These are phyloP conservation scores for Pseudozyma flocculosa DNA, from an alignment of 1,284 basidiomycete genomes.

Conservation along the genomic window DNA sequence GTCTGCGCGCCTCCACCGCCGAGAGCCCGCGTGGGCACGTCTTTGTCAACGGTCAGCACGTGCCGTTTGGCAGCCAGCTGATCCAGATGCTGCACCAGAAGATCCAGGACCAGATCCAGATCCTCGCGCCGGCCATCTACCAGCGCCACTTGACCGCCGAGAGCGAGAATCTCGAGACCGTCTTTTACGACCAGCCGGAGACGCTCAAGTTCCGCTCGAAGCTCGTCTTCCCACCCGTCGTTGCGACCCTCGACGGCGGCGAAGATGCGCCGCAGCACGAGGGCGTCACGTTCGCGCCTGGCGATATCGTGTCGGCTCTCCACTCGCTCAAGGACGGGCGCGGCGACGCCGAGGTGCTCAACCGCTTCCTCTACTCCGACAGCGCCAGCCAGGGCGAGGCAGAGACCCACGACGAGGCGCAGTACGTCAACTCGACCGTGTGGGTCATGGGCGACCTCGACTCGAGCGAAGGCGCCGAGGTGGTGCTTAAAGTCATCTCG, in stretches of 20 bases:
- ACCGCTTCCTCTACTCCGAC: conserved; percentile 70
- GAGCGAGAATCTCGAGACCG: conserved; percentile 65
- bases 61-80: conserved; percentile 69
- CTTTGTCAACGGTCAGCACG: conserved; percentile 86
- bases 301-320: conserved; percentile 29
- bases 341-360: conserved; percentile 8
- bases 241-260: too few relatives aligned
- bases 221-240: conserved; percentile 66
- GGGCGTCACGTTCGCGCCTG: conserved; percentile 52
- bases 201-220: conserved; percentile 71
- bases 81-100: conserved; percentile 28
- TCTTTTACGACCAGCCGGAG: conserved; percentile 85
- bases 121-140: conserved; percentile 65
- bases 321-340: not conserved
- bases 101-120: conserved; percentile 33
- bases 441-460: conserved; percentile 81
- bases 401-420: conserved; percentile 52
- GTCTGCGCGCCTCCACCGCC: conserved; percentile 19
- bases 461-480: conserved; percentile 63
- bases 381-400: conserved; percentile 59
- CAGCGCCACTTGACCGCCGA: conserved; percentile 67
- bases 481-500: conserved; percentile 68
- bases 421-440: conserved; percentile 61
- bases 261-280: conserved; percentile 62
- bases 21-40: conserved; percentile 57